Evolutionary conservation across 768 basidiomycete species (phyloP), one percentile per base, ranked within the genome.

Genomic region (Rhizopogon roseolus): DNA sequence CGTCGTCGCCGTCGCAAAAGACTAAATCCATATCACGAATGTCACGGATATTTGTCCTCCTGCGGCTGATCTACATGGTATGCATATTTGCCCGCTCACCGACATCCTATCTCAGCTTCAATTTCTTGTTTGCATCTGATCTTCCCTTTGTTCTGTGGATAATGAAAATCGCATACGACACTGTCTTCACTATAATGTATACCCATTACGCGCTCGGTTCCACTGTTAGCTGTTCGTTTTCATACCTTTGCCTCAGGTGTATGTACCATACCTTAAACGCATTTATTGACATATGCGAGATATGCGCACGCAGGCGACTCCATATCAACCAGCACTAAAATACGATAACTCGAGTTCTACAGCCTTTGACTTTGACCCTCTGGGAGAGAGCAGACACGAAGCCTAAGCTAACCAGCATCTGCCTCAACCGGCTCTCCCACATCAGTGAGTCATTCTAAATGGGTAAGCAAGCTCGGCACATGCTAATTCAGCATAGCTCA

Each of bases 341-440:
- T 95, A 97, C 37, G 93, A 91, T 41, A 98, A 75, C 66, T 98
- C 94, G n/a, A 98, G 74, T 5, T 94, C 94, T 40, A 98, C 79
- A 10, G 89, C 85, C 66, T 85, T 86, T 9, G 94, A 94, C 66
- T 88, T 91, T 48, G 86, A 80, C 41, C 90, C 78, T 62, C 83
- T 90, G 2, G 17, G 90, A 83, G 14, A 98, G 77, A 66, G 98
- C 92, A 3, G 93, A 92, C n/a, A 93, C 81, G 14, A 97, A 84
- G 5, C 96, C 96, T 28, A 96, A 67, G 58, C 93, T 90, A 57
- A 98, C 83, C 7, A 98, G 74, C 76, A 94, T 86, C 61, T 93
- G 93, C 50, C 86, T 82, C 62, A 98, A 68, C 19, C 95, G 84
- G 13, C 95, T 93, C 72, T 97, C 93, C 90, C 96, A 98, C 67